Base-by-base conservation (phyloP, 768 basidiomycete species). In the Leccinellum luteum region DNA sequence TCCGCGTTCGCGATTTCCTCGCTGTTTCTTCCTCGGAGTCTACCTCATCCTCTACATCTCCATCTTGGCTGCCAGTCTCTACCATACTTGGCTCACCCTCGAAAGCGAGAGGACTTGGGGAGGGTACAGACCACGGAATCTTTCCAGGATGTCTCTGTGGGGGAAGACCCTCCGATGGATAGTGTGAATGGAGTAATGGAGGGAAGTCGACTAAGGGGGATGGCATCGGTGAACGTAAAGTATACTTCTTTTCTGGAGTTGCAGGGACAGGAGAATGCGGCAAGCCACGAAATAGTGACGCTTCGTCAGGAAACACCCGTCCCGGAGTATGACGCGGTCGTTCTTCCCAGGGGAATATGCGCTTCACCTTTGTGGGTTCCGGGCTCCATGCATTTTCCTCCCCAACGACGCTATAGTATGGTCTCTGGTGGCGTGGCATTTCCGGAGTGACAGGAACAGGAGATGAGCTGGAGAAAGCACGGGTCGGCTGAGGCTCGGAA, bases 311-410 rank as follows among this genome's bases (percentile, higher is more conserved):
- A 65, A 92, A 92, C 31, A 89, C 81, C 53, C 92, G 87, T 27
- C 78, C 79, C 14, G 90, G 91, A 60, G 79, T 63, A 49, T 77
- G 80, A 31, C 89, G 84, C 13, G 83, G 86, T 64, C 82, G 81
- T 57, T 85, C 82, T 69, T 99, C 96, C 96, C 96, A 99, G n/a
- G 96, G 94, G 72, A 99, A 98, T 32, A 97, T 78, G 32, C 81
- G 76, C 59, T 86, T 87, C 21, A 95, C 82, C 66, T 90, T 90
- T 25, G 73, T 74, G 27, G 76, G 80, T 68, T 94, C 90, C 4
- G 94, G 92, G 61, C 78, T 81, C 6, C 81, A 75, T 30, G 69
- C 61, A n/a, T 70, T 63, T 38, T 73, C 74, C 23, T 81, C 80
- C 1, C 73, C 72, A n/a, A 71, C 69, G 19, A 89, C 84, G 65